phyloP scores from a whole-genome alignment of 2,329 filamentous ascomycete species.

The Botryosphaeria dothidea region DNA sequence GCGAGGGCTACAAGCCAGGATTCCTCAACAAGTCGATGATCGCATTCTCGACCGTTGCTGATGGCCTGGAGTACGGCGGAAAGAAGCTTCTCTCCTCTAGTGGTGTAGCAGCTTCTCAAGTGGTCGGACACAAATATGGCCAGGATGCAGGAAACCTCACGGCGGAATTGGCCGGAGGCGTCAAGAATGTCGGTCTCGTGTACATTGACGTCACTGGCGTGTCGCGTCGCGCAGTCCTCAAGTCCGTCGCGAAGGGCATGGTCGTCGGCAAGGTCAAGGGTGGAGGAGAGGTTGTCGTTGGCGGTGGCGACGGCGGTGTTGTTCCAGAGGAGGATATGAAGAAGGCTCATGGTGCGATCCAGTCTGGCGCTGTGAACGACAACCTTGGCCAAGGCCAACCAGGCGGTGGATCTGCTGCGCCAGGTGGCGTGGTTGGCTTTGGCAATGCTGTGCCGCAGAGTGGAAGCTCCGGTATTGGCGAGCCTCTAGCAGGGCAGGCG shows the following conservation, averaged over 20 bases:
- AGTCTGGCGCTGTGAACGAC: slow-evolving; percentile 30
- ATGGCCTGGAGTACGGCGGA: slow-evolving; percentile 87
- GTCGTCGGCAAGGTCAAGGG: slow-evolving; percentile 77
- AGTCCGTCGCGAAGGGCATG: slow-evolving; percentile 95
- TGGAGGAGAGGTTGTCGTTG: slow-evolving; percentile 72
- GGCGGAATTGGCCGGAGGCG: slow-evolving; percentile 73
- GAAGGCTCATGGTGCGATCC: slow-evolving; percentile 21
- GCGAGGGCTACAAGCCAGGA: slow-evolving; percentile 78
- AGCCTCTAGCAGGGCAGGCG: slow-evolving; percentile 28
- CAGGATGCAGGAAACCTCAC: slow-evolving; percentile 79
- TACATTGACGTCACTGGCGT: slow-evolving; percentile 97
- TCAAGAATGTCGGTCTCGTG: slow-evolving; percentile 95
- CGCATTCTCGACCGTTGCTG: slow-evolving; percentile 90
- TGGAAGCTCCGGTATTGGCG: slow-evolving; percentile 37
- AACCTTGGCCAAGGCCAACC: slow-evolving; percentile 31
- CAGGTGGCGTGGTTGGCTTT: slow-evolving; percentile 35
- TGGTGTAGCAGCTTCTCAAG: slow-evolving; percentile 76
- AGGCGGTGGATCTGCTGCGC: slow-evolving; percentile 22
- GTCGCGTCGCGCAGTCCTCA: slow-evolving; percentile 83
- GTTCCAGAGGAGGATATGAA: slow-evolving; percentile 42
- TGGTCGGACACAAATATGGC: slow-evolving; percentile 89
- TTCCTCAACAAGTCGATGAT: slow-evolving; percentile 95
- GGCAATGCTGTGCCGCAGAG: slow-evolving; percentile 37
- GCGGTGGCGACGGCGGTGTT: slow-evolving; percentile 60
- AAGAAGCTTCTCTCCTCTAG: slow-evolving; percentile 74